A percentile compares a stretch with the other conserved stretches of the same genome.
These are phyloP conservation scores for Antrodiella citrinella DNA, from an alignment of 768 basidiomycete genomes.

Conservation along the genomic window DNA sequence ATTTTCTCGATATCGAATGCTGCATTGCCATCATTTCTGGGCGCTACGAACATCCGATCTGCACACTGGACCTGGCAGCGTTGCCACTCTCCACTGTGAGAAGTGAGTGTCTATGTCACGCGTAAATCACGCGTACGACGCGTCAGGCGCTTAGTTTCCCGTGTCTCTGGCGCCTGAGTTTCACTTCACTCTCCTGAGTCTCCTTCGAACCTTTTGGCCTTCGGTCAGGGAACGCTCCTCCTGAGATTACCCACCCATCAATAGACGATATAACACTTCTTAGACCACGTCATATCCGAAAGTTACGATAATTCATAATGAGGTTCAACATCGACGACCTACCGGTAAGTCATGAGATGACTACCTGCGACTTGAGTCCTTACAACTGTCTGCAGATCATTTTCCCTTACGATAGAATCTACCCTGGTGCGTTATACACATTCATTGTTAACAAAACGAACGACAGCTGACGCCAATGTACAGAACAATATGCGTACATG, in stretches of 20 bases:
- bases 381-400: constrained; percentile 57
- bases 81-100: no score
- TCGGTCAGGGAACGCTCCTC: not conserved
- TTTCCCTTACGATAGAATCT: constrained; percentile 92
- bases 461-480: constrained; percentile 7
- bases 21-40: no score
- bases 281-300: no score
- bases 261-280: not conserved
- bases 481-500: constrained; percentile 99
- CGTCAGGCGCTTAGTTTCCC: not conserved
- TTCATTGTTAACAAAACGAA: not conserved
- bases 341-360: constrained; percentile 31
- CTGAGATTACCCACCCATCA: not conserved
- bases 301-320: constrained; percentile 14
- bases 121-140: not conserved
- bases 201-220: not conserved
- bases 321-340: constrained; percentile 30
- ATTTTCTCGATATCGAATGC: no score
- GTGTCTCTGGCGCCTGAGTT: not conserved
- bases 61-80: no score
- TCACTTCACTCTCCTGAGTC: not conserved
- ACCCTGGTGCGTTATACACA: constrained; percentile 63
- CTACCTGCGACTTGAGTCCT: no score
- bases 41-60: no score
- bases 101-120: no score